A percentile compares a stretch with the other conserved stretches of the same genome.
These are phyloP conservation scores for Podila minutissima DNA, from an alignment of 192 early-diverging fungal species.

Conservation along the genomic window DNA sequence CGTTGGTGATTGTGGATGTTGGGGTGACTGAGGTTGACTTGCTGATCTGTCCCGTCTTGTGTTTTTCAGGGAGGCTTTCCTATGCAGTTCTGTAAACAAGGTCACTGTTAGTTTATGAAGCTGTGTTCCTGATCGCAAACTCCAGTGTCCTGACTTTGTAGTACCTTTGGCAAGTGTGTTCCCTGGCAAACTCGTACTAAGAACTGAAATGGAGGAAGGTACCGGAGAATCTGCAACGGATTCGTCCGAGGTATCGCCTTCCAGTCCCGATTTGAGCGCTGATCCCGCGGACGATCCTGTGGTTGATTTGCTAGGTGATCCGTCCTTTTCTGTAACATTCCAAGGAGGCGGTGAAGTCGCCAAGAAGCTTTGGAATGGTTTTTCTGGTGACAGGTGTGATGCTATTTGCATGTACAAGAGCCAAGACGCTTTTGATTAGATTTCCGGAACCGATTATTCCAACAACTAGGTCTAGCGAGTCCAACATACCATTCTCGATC, in stretches of 20 bases:
- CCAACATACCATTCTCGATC: constrained; percentile 62
- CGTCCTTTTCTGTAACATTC: constrained; percentile 62
- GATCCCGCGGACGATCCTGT: constrained; percentile 34
- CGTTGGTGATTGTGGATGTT: neutral
- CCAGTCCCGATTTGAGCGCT: constrained; percentile 33
- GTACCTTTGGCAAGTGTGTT: constrained; percentile 32
- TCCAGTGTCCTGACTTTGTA: neutral
- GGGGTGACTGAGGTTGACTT: constrained; percentile 26
- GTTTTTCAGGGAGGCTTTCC: constrained; percentile 46
- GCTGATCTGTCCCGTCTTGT: constrained; percentile 16
- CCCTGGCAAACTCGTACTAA: constrained; percentile 55
- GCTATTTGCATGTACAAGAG: constrained; percentile 8
- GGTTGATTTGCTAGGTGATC: constrained; percentile 44
- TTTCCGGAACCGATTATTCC: no score
- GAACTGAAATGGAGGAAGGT: constrained; percentile 60
- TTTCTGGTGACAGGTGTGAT: constrained; percentile 57
- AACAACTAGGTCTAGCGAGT: no score
- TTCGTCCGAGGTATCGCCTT: constrained; percentile 31
- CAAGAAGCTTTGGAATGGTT: constrained; percentile 69
- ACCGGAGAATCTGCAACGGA: constrained; percentile 25
- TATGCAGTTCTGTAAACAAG: constrained; percentile 21
- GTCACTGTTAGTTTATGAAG: neutral
- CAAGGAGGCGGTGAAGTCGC: constrained; percentile 78
- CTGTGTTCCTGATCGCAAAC: neutral
- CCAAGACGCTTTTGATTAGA: neutral